These are phyloP conservation scores for Lactifluus volemus DNA, from an alignment of 768 basidiomycete genomes.

Conservation along the genomic window DNA sequence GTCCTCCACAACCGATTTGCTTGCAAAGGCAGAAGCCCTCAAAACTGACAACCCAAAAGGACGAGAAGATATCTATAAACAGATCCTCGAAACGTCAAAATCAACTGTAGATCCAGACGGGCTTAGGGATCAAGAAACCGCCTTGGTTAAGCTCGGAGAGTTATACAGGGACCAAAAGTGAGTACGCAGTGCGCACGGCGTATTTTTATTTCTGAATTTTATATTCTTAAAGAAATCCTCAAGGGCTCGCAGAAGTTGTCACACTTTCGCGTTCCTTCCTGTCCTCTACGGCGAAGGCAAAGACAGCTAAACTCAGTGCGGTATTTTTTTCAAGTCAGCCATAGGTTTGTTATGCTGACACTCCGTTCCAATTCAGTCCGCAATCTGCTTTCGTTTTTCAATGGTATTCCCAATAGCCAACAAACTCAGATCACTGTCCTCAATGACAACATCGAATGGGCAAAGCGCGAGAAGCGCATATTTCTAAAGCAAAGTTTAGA, in stretches of 20 bases:
- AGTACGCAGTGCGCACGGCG: conserved; percentile 22
- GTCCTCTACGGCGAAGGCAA: conserved; percentile 93
- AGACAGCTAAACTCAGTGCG: conserved; percentile 92
- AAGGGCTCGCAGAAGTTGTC: conserved; percentile 80
- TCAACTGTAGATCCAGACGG: conserved; percentile 42
- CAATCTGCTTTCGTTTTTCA: conserved; percentile 88
- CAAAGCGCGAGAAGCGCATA: conserved; percentile 83
- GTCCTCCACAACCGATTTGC: conserved; percentile 34
- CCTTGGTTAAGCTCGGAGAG: conserved; percentile 78
- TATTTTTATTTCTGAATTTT: not conserved
- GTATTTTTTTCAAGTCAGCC: not conserved
- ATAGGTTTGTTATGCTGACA: not conserved
- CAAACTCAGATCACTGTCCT: conserved; percentile 78
- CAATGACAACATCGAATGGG: conserved; percentile 88
- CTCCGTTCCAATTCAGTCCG: conserved; percentile 49
- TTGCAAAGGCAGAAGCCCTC: conserved; percentile 48
- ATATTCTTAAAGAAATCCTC: conserved; percentile 52
- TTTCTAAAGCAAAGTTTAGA: conserved; percentile 94
- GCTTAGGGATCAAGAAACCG: conserved; percentile 74
- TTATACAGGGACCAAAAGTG: conserved; percentile 82
- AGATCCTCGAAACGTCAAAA: conserved; percentile 43
- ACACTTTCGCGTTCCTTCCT: conserved; percentile 75
- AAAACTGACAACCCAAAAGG: conserved; percentile 42
- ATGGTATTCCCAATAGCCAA: conserved; percentile 63
- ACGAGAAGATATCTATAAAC: conserved; percentile 68